These are phyloP conservation scores for Citeromyces matritensis DNA, from an alignment of 805 yeast genomes.

Conservation along the genomic window DNA sequence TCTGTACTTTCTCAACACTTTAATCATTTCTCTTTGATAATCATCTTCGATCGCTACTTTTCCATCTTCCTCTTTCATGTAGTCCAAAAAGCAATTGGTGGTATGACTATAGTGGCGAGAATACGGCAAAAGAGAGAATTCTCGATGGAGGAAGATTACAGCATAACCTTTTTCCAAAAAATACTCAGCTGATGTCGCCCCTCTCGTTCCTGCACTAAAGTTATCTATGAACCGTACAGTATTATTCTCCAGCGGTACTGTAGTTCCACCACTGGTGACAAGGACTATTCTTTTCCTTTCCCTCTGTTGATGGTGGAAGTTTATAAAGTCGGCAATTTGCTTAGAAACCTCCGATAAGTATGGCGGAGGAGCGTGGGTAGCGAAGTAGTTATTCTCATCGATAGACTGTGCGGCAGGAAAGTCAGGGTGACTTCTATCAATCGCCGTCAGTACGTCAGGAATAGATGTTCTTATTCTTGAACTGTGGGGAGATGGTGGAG, in stretches of 20 bases:
- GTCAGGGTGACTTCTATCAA: slow-evolving; percentile 62
- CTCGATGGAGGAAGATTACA: slow-evolving; percentile 85
- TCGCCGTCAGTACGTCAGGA: slow-evolving; percentile 60
- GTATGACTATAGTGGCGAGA: slow-evolving; percentile 83
- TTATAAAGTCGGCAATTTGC: slow-evolving; percentile 47
- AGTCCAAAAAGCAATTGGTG: slow-evolving; percentile 75
- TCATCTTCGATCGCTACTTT: slow-evolving; percentile 45
- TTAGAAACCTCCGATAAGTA: slow-evolving; percentile 49
- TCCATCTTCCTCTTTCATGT: slow-evolving; percentile 41
- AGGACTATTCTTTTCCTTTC: slow-evolving; percentile 46
- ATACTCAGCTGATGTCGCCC: slow-evolving; percentile 91
- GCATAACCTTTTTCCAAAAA: slow-evolving; percentile 79
- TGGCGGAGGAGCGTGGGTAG: slow-evolving; percentile 54
- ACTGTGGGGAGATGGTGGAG: slow-evolving; percentile 7
- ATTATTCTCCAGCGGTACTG: slow-evolving; percentile 93
- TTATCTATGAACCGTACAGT: slow-evolving; percentile 95
- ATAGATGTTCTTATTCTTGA: slow-evolving; percentile 42
- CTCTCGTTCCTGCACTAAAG: slow-evolving; percentile 95
- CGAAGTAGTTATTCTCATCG: slow-evolving; percentile 71
- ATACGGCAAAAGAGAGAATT: slow-evolving; percentile 82
- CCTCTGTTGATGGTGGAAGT: slow-evolving; percentile 25
- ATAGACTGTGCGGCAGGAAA: slow-evolving; percentile 60
- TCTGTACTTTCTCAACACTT: slow-evolving; percentile 40
- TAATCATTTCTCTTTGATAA: slow-evolving; percentile 45
- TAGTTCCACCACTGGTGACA: slow-evolving; percentile 95